These are phyloP conservation scores for Corynascus novoguineensis DNA, from an alignment of 495 filamentous ascomycete species.

Conservation along the genomic window DNA sequence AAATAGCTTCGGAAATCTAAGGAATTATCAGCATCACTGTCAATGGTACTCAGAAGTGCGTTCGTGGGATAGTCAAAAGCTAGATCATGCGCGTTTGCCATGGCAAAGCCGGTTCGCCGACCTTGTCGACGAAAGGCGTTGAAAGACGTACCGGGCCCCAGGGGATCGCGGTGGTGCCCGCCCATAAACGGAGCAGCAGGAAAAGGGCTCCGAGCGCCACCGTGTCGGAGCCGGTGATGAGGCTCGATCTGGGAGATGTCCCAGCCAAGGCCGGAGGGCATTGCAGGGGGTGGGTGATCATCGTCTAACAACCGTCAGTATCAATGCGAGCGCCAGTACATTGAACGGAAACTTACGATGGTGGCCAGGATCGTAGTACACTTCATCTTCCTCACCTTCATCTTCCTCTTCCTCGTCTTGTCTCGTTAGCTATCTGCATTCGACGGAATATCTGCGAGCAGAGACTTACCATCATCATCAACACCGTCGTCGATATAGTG, in stretches of 20 bases:
- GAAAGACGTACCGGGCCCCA: slow-evolving; percentile 35
- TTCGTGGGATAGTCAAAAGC: not conserved
- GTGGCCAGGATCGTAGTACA: slow-evolving; percentile 61
- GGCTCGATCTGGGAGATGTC: slow-evolving; percentile 38
- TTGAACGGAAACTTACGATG: slow-evolving; percentile 51
- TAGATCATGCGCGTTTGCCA: not conserved
- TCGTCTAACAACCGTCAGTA: slow-evolving; percentile 41
- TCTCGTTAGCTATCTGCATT: slow-evolving; percentile 26
- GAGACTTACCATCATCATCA: slow-evolving; percentile 53
- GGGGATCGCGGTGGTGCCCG: slow-evolving; percentile 40
- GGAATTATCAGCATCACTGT: slow-evolving; percentile 12
- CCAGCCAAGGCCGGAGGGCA: slow-evolving; percentile 42
- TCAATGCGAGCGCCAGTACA: slow-evolving; percentile 17
- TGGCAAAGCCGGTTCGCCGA: not conserved
- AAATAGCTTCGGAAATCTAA: slow-evolving; percentile 39
- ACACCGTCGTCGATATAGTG: slow-evolving; percentile 64
- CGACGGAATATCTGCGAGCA: slow-evolving; percentile 13
- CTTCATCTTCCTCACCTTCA: slow-evolving; percentile 62
- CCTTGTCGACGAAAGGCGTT: not conserved
- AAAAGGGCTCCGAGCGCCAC: slow-evolving; percentile 33
- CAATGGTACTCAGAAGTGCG: not conserved
- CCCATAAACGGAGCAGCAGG: slow-evolving; percentile 40
- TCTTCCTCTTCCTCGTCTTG: slow-evolving; percentile 69
- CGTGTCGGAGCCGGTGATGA: slow-evolving; percentile 27
- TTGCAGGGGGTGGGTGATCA: slow-evolving; percentile 40